A percentile compares a stretch with the other conserved stretches of the same genome.
Evolutionary conservation across 805 yeast genomes (phyloP).

Genomic region (Saturnispora galanensis): DNA sequence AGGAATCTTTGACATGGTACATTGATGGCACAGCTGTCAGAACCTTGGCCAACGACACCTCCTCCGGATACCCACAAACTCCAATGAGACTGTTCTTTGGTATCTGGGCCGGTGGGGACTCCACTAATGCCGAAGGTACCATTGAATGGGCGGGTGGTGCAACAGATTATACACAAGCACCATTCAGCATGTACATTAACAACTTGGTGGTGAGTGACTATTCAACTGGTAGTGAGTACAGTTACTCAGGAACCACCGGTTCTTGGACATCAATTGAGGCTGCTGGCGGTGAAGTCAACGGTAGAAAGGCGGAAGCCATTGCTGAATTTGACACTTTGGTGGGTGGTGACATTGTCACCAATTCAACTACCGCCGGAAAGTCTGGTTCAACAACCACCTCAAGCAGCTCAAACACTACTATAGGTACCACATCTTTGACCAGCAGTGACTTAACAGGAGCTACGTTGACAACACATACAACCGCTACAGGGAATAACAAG

Average conservation of each 20-base stretch:
- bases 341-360: conserved; percentile 17
- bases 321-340: conserved; percentile 32
- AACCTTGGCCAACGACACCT: conserved; percentile 41
- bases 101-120: conserved; percentile 79
- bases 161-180: conserved; percentile 55
- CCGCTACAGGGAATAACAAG: background rate
- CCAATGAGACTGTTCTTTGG: conserved; percentile 65
- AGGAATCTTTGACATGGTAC: conserved; percentile 55
- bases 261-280: conserved; percentile 51
- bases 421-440: background rate
- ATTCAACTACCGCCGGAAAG: conserved; percentile 1
- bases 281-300: conserved; percentile 49
- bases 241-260: conserved; percentile 48
- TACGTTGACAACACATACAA: background rate
- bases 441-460: background rate
- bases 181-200: conserved; percentile 58
- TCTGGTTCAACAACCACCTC: conserved; percentile 1
- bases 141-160: conserved; percentile 78
- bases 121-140: conserved; percentile 53
- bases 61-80: conserved; percentile 80
- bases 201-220: conserved; percentile 56
- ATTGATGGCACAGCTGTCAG: conserved; percentile 64
- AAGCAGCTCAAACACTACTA: background rate
- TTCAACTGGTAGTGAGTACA: conserved; percentile 52
- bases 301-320: conserved; percentile 41